phyloP scores from a whole-genome alignment of 129 eudicot genomes.

The Solidago caesia region DNA sequence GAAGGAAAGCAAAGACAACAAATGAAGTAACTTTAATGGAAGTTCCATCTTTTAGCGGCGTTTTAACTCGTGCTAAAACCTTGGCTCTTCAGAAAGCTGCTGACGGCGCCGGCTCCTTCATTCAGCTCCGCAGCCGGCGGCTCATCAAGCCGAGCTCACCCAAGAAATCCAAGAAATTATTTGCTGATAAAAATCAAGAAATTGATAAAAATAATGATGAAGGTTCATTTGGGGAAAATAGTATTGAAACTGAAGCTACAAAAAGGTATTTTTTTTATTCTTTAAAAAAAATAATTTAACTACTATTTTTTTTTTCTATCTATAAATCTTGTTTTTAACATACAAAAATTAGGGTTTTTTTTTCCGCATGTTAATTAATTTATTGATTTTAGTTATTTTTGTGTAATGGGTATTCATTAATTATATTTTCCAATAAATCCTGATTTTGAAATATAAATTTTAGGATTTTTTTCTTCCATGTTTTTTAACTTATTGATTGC shows the following conservation, averaged over 20 bases:
- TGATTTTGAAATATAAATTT: too few species aligned
- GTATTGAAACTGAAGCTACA: slow-evolving; percentile 37
- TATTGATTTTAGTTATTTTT: too few species aligned
- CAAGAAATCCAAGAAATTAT: slow-evolving; percentile 33
- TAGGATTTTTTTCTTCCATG: too few species aligned
- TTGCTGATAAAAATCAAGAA: slow-evolving; percentile 1
- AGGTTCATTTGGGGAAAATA: slow-evolving; percentile 48
- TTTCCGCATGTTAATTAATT: too few species aligned
- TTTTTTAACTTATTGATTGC: too few species aligned
- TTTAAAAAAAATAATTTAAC: neutral
- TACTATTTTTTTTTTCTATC: neutral
- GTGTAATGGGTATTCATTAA: too few species aligned
- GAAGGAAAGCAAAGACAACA: slow-evolving; percentile 44
- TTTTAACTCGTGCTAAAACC: slow-evolving; percentile 72
- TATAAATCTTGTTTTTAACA: neutral
- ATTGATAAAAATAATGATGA: slow-evolving; percentile 30
- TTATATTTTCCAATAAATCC: too few species aligned
- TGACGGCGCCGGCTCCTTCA: slow-evolving; percentile 39
- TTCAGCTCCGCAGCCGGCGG: slow-evolving; percentile 63
- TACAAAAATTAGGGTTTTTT: slow-evolving; percentile 17
- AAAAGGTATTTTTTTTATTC: slow-evolving; percentile 30
- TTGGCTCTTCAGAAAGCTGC: slow-evolving; percentile 52
- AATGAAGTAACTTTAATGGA: slow-evolving; percentile 32
- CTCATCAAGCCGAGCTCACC: slow-evolving; percentile 40
- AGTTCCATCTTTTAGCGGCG: slow-evolving; percentile 48